Evolutionary conservation across 176 grass and related monocot genomes (phyloP).

Genomic region (Triticum turgidum): DNA sequence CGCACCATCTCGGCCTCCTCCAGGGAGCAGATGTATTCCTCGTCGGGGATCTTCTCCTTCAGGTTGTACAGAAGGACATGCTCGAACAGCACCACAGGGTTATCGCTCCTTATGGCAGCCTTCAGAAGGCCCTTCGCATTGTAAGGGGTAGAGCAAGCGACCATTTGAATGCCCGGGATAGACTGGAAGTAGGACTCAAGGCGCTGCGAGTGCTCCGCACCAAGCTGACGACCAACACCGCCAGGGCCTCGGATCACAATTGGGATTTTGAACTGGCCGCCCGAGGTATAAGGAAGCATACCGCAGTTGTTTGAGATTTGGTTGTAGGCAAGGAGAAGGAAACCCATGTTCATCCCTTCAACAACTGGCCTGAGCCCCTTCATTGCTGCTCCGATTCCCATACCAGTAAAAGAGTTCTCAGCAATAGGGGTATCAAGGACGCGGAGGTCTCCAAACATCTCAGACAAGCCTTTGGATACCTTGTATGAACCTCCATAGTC

Average conservation of each 20-base stretch:
- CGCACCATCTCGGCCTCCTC: conserved; percentile 91
- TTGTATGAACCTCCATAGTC: conserved; percentile 95
- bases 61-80: conserved; percentile 85
- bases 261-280: conserved; percentile 93
- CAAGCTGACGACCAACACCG: conserved; percentile 78
- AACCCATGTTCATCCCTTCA: conserved; percentile 99
- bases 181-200: conserved; percentile 95
- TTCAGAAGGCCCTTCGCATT: conserved; percentile 96
- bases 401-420: conserved; percentile 83
- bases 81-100: conserved; percentile 84
- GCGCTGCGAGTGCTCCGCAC: conserved; percentile 85
- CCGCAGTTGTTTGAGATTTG: conserved; percentile 97
- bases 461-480: conserved; percentile 74
- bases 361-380: conserved; percentile 72
- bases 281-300: conserved; percentile 97
- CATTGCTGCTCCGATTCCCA: conserved; percentile 90
- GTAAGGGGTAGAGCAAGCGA: conserved; percentile 94
- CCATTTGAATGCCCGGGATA: conserved; percentile 92
- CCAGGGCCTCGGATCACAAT: conserved; percentile 91
- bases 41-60: conserved; percentile 86
- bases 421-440: conserved; percentile 92
- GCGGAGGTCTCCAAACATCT: conserved; percentile 78
- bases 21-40: conserved; percentile 80
- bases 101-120: conserved; percentile 82
- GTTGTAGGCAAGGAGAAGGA: conserved; percentile 87